These are phyloP conservation scores for Rhizopogon salebrosus DNA, from an alignment of 768 basidiomycete genomes.

Conservation along the genomic window DNA sequence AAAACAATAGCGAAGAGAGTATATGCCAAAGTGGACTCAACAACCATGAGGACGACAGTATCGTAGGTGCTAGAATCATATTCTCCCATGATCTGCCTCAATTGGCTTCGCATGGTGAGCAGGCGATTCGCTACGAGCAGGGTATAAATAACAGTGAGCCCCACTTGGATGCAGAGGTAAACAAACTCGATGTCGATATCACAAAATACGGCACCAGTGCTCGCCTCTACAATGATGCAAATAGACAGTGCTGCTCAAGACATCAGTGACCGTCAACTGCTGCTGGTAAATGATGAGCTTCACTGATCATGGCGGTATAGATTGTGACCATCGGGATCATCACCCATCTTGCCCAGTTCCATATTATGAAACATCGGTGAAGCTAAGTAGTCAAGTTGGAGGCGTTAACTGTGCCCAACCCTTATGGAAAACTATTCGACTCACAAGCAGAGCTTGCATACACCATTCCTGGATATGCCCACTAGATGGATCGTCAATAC, in stretches of 20 bases:
- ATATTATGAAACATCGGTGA: slow-evolving; percentile 13
- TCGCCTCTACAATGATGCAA: slow-evolving; percentile 8
- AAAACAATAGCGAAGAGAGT: slow-evolving; percentile 23
- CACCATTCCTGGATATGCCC: slow-evolving; percentile 27
- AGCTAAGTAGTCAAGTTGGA: background rate
- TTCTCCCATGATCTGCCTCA: slow-evolving; percentile 11
- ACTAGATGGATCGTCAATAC: slow-evolving; percentile 3
- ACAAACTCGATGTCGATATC: slow-evolving; percentile 15
- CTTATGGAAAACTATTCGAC: background rate
- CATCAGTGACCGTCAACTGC: background rate
- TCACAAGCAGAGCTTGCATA: slow-evolving; percentile 20
- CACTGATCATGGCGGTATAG: slow-evolving; percentile 12
- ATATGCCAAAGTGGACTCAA: slow-evolving; percentile 32
- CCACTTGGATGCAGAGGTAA: slow-evolving; percentile 26
- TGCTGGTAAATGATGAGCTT: background rate
- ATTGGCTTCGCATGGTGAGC: slow-evolving; percentile 11
- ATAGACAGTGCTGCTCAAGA: slow-evolving; percentile 12
- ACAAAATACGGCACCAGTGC: slow-evolving; percentile 9
- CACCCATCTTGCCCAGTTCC: slow-evolving; percentile 9
- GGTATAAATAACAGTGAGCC: slow-evolving; percentile 26
- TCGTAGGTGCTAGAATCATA: slow-evolving; percentile 19
- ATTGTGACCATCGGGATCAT: slow-evolving; percentile 12
- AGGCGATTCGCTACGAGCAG: slow-evolving; percentile 26
- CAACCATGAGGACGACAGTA: slow-evolving; percentile 24
- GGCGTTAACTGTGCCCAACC: background rate